These are phyloP conservation scores for Croton laevigatus DNA, from an alignment of 441 rosid genomes.

Conservation along the genomic window DNA sequence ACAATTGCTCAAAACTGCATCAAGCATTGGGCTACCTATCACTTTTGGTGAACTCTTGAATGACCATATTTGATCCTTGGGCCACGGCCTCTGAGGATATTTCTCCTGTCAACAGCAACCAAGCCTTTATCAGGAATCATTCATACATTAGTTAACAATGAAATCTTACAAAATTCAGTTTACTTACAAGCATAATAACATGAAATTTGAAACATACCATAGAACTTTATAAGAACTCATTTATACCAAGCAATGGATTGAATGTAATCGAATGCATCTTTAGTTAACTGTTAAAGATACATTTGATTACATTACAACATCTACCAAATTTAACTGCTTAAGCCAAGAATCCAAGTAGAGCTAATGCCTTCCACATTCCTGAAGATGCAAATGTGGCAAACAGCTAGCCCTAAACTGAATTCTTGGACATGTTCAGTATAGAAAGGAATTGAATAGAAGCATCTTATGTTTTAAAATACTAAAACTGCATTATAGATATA, in stretches of 20 bases:
- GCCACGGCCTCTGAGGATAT: constrained; percentile 90
- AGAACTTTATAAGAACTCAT: background rate
- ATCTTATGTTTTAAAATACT: background rate
- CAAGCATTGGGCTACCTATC: constrained; percentile 95
- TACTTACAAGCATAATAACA: too few species aligned
- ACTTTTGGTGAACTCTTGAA: constrained; percentile 55
- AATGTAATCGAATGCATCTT: too few species aligned
- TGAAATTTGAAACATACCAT: background rate
- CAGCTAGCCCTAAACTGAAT: too few species aligned
- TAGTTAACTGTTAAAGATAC: too few species aligned
- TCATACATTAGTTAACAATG: too few species aligned
- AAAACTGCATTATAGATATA: background rate
- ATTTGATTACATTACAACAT: too few species aligned
- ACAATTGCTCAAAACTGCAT: constrained; percentile 49
- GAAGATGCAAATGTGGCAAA: background rate
- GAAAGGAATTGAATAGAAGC: background rate
- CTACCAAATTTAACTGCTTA: too few species aligned
- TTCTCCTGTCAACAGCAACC: constrained; percentile 51
- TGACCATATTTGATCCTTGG: constrained; percentile 91
- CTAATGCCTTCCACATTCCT: background rate
- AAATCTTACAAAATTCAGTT: too few species aligned
- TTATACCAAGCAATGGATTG: too few species aligned
- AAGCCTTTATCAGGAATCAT: too few species aligned
- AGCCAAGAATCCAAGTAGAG: background rate
- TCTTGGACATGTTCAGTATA: background rate